Base-by-base conservation (phyloP, 306 rosid species). In the Gynostemma pentaphyllum region DNA sequence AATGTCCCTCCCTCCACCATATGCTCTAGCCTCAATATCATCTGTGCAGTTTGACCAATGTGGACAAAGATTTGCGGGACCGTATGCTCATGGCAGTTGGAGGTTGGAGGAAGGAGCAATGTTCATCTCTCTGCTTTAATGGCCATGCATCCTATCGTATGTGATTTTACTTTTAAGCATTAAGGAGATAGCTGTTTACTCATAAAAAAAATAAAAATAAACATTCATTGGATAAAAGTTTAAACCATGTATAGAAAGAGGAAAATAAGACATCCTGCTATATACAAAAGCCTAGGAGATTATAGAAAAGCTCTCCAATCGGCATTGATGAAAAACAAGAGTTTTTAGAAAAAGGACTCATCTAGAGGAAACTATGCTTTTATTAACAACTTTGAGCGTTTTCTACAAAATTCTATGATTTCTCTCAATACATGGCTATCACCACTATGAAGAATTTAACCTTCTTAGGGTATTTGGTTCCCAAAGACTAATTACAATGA, bases 51-150 rank as follows among this genome's bases (percentile, higher is more conserved):
- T 88, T 75, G 98, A 91, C 71, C 87, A 75, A 75, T 85, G 76
- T 74, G 98, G 98, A 69, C 96, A 91, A 47, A 82, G 92, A 66
- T 91, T 91, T 85, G 96, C 96, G 98, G 98, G 67, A 91, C 96
- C 5, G 92, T 88, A 72, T 88, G 96, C 71, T 67, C 95, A 5
- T 91, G 98, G 98, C 98, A 91, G 74, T 79, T 91, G 81, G 98
- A 91, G 90, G 98, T 88, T 26, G 98, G 98, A 83, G 98, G 96
- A 79, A 83, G 96, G 82, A 88, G 86, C 80, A 91, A 91, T 48
- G 76, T 85, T 85, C 96, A 62, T 83, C 95, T 64, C 82, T 80
- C 70, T 91, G 95, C 92, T 91, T 91, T 69, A 83, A 76, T 41
- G 37, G 72, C 67, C 80, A 79, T 51, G 84, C 84, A 5, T n/a